Base-by-base conservation (phyloP, 768 basidiomycete species). In the Termitomyces sp. region DNA sequence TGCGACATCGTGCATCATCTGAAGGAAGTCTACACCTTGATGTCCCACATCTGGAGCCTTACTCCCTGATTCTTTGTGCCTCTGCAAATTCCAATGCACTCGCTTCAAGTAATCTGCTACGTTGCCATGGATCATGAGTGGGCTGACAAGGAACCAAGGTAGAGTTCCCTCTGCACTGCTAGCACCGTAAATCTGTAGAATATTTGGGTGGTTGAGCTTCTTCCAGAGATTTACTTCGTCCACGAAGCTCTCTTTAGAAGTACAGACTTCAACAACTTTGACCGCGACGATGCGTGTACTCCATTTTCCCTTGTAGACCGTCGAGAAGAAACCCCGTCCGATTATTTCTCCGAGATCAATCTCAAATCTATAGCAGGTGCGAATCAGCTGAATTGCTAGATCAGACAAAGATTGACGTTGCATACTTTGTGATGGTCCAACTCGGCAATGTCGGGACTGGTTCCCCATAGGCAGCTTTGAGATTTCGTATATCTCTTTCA, bases 61-160 rank as follows among this genome's bases (percentile, higher is more conserved):
- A 13, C 33, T 48, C 4, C 28, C 39, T 26, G 46, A 45, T 31
- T 59, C 57, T 22, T 36, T 52, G 39, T 51, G 48, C 22, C 53
- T 53, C 15, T 50, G 58, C 18, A 33, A 50, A 20, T 50, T 45
- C 52, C 52, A 56, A 45, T 66, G 26, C 72, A 66, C 48, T 64
- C 55, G 65, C 62, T 78, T 78, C 56, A 92, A 69, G 62, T 78
- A 87, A 54, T 75, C 74, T 13, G 80, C 77, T 26, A 92, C 69
- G 62, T 80, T 84, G 7, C 88, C 88, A 39, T 87, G 76, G 60
- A 79, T 72, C 72, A 82, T 76, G 67, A 87, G 89, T n/a, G 88
- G 87, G 65, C 84, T 87, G 58, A 94, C 88, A 45, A 88, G 77
- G 73, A 88, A 90, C 84, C 85, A 92, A 5, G 88, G 90, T 13